Base-by-base conservation (phyloP, 1,284 basidiomycete species). In the Fomes fomentarius region DNA sequence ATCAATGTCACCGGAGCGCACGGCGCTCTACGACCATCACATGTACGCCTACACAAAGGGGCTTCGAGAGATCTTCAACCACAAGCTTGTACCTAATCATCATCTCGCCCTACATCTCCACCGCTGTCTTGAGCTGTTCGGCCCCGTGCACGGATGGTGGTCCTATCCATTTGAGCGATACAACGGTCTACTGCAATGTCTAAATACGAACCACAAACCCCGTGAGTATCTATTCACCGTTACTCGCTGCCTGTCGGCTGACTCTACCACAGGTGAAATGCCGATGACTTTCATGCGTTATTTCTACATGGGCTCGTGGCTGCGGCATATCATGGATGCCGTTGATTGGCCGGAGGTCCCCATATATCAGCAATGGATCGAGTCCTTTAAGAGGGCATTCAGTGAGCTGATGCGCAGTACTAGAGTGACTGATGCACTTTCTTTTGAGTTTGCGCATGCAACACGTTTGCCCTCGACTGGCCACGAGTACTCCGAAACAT, bases 101-200 rank as follows among this genome's bases (percentile, higher is more conserved):
- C 76, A 78, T 55, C 56, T 74, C 6, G 54, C 71, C 9, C 57
- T 76, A 5, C 75, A 76, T 50, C 67, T 71, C 45, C 54, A 58
- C 0, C 46, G 54, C 0, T 60, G 65, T 22, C 53, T 76, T 1
- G 22, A 46, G 9, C 33, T 60, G 1, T 75, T 71, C 58, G 74
- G 76, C 1, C 74, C 74, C 1, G 64, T 64, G 1, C 70, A 72
- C 50, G 60, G 66, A 1, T 75, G 71, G 71, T 56, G 54, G 49
- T 33, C 40, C 1, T 56, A 41, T 19, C 54, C 54, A 1, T 56
- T 56, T 25, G 63, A 64, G 28, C 50, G 61, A 4, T 61, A 56
- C 26, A 64, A 62, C 28, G 54, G 57, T 4, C 14, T 62, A 4
- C 22, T 62, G 3, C 43, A 39, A 12, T 33, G 41, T 2, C 15